phyloP scores from a whole-genome alignment of 768 basidiomycete genomes.

The Suillus placidus region DNA sequence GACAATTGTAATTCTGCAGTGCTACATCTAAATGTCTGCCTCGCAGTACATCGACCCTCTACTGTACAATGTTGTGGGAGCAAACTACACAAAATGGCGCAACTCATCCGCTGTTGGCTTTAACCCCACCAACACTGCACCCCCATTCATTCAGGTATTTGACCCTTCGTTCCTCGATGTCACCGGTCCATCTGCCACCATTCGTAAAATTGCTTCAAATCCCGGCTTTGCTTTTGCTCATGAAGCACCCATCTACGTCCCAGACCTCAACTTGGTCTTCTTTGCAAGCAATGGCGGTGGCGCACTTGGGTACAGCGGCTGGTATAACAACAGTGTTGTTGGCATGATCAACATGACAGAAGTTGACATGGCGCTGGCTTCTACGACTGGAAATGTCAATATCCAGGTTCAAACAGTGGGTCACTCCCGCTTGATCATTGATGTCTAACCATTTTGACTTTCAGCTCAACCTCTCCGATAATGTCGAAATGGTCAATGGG shows the following conservation, averaged over 20 bases:
- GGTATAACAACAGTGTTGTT: conserved; percentile 64
- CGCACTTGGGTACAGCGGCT: conserved; percentile 59
- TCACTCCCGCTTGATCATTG: conserved; percentile 1
- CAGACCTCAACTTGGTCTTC: conserved; percentile 65
- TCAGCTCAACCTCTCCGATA: conserved; percentile 60
- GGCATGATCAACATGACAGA: conserved; percentile 64
- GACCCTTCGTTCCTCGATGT: conserved; percentile 54
- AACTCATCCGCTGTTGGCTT: conserved; percentile 42
- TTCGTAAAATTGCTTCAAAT: conserved; percentile 61
- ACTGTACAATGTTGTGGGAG: conserved; percentile 50
- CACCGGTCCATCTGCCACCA: conserved; percentile 55
- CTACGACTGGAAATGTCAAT: conserved; percentile 43
- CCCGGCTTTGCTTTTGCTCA: conserved; percentile 69
- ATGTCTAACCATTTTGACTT: conserved; percentile 16
- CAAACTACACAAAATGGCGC: conserved; percentile 37
- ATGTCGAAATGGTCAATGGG: conserved; percentile 71
- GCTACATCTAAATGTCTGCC: neutral
- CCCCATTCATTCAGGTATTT: conserved; percentile 60
- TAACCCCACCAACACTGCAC: conserved; percentile 57
- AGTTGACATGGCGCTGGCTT: conserved; percentile 48
- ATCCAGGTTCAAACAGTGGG: conserved; percentile 48
- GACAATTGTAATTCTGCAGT: neutral
- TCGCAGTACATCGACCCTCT: conserved; percentile 50
- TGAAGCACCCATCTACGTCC: conserved; percentile 68
- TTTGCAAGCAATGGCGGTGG: conserved; percentile 75